A percentile compares a stretch with the other conserved stretches of the same genome.
Evolutionary conservation across 2,329 filamentous ascomycete species (phyloP).

Genomic region (Alternaria longipes): DNA sequence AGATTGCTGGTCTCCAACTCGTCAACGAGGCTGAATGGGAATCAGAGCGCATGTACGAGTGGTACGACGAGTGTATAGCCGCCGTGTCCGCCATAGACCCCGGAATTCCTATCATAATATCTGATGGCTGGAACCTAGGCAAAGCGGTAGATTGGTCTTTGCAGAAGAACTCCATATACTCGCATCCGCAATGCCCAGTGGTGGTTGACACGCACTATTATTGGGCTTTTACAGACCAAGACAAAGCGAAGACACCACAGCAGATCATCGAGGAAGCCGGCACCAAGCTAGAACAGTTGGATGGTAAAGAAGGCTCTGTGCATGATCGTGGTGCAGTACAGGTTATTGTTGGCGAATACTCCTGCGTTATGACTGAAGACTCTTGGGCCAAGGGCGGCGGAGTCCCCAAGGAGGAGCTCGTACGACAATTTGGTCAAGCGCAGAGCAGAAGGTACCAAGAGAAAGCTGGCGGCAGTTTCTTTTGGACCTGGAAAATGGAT

Average conservation of each 20-base stretch:
- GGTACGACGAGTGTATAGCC: constrained; percentile 63
- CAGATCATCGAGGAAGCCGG: constrained; percentile 60
- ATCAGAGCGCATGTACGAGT: constrained; percentile 64
- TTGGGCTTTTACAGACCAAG: constrained; percentile 65
- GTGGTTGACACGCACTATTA: constrained; percentile 69
- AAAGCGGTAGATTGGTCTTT: constrained; percentile 58
- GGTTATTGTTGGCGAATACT: constrained; percentile 67
- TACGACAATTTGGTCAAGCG: constrained; percentile 58
- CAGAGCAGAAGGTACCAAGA: constrained; percentile 61
- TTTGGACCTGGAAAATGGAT: constrained; percentile 70
- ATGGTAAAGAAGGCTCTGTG: constrained; percentile 59
- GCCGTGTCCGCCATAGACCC: constrained; percentile 60
- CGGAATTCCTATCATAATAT: constrained; percentile 65
- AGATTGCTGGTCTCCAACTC: constrained; percentile 65
- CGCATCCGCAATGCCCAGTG: constrained; percentile 56
- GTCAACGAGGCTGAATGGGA: constrained; percentile 65
- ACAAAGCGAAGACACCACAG: constrained; percentile 61
- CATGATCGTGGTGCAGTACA: constrained; percentile 61
- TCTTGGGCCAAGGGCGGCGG: constrained; percentile 56
- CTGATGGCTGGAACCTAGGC: constrained; percentile 65
- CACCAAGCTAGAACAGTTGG: constrained; percentile 56
- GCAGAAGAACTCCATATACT: constrained; percentile 50
- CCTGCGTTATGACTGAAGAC: constrained; percentile 63
- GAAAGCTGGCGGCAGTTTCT: constrained; percentile 63
- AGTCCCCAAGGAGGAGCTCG: constrained; percentile 51